These are phyloP conservation scores for Macrolepiota dolichaula DNA, from an alignment of 768 basidiomycete genomes.

Conservation along the genomic window DNA sequence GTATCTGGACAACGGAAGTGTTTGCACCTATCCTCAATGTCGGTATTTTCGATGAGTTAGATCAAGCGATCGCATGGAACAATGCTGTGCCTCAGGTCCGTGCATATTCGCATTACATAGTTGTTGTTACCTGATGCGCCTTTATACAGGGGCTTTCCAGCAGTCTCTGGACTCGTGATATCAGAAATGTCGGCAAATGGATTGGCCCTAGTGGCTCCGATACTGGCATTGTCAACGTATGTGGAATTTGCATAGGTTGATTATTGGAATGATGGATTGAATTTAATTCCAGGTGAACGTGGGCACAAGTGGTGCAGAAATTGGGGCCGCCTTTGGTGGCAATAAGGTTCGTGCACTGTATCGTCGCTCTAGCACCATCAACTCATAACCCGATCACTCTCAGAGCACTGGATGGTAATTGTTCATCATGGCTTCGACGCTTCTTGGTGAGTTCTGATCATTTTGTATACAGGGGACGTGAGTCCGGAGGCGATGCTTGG, in stretches of 20 bases:
- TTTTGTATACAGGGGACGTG: constrained; percentile 68
- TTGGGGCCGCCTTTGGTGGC: constrained; percentile 87
- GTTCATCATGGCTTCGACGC: not conserved
- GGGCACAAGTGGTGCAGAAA: constrained; percentile 59
- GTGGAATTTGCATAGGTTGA: constrained; percentile 22
- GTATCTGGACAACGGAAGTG: constrained; percentile 75
- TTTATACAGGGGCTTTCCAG: constrained; percentile 72
- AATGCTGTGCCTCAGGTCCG: constrained; percentile 79
- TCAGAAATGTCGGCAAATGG: constrained; percentile 87
- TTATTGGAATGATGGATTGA: constrained; percentile 10
- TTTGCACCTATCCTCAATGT: constrained; percentile 91
- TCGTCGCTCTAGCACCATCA: not conserved
- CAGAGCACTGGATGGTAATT: constrained; percentile 83
- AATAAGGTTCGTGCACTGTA: constrained; percentile 61
- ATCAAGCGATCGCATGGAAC: constrained; percentile 87
- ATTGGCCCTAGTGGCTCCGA: constrained; percentile 88
- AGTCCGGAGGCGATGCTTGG: constrained; percentile 99
- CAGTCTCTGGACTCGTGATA: constrained; percentile 85
- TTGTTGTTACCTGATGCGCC: constrained; percentile 11
- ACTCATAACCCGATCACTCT: constrained; percentile 11
- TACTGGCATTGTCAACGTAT: constrained; percentile 87
- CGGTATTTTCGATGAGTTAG: constrained; percentile 80
- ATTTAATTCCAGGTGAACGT: constrained; percentile 44
- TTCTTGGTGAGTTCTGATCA: constrained; percentile 16
- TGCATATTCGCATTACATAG: constrained; percentile 12